These are phyloP conservation scores for Leptographium wingfieldii DNA, from an alignment of 2,329 filamentous ascomycete genomes.

Conservation along the genomic window DNA sequence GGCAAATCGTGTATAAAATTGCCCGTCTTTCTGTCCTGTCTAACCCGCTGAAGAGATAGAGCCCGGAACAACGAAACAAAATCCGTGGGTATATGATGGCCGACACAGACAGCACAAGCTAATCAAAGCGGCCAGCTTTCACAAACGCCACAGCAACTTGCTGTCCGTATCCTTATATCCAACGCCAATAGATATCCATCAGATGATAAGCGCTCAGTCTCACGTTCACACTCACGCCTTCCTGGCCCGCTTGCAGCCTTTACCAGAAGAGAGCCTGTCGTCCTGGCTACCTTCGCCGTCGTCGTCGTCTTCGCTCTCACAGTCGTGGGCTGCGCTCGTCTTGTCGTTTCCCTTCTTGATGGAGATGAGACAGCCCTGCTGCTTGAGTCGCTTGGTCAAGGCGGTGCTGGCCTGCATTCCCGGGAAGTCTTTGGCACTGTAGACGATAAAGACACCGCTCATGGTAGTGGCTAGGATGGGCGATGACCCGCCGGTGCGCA, in stretches of 20 bases:
- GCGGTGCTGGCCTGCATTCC: constrained; percentile 70
- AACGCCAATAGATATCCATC: background rate
- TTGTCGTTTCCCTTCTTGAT: constrained; percentile 78
- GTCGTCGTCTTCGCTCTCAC: background rate
- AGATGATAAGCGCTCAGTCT: background rate
- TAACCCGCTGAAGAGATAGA: too few relatives aligned
- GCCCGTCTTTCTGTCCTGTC: too few relatives aligned
- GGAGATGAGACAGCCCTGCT: constrained; percentile 72
- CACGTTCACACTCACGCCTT: background rate
- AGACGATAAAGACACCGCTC: constrained; percentile 66
- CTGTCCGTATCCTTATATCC: background rate
- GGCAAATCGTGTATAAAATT: too few relatives aligned
- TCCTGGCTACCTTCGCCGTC: background rate
- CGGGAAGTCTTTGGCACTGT: constrained; percentile 75
- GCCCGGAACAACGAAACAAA: too few relatives aligned
- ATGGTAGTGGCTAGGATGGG: constrained; percentile 39
- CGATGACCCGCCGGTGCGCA: constrained; percentile 38
- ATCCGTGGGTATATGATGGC: too few relatives aligned
- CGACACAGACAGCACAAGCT: background rate
- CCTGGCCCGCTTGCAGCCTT: background rate
- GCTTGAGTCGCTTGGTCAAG: constrained; percentile 60
- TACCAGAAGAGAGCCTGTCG: background rate
- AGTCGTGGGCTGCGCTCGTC: constrained; percentile 29
- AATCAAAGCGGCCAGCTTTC: background rate
- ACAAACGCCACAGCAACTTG: background rate